Evolutionary conservation across 306 rosid species (phyloP).

Genomic region (Dryas alaskensis): DNA sequence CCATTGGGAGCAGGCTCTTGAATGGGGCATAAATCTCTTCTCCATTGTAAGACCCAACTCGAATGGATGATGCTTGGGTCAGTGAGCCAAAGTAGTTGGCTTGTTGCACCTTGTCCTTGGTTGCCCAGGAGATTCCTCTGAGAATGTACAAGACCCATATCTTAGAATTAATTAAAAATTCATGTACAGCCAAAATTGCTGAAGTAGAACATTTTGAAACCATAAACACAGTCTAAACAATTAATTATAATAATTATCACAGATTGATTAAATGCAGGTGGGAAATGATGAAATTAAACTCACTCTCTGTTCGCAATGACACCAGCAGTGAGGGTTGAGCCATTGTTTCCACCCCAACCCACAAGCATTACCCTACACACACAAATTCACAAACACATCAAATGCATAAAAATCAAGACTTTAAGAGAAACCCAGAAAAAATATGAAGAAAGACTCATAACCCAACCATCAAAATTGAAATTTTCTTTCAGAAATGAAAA

Average conservation of each 20-base stretch:
- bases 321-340: slow-evolving; percentile 84
- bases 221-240: too few relatives aligned
- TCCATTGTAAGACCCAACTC: slow-evolving; percentile 91
- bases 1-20: slow-evolving; percentile 96
- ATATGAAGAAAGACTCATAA: not conserved
- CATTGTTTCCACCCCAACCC: slow-evolving; percentile 99
- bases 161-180: slow-evolving; percentile 1
- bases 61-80: slow-evolving; percentile 86
- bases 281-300: slow-evolving; percentile 26
- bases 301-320: slow-evolving; percentile 92
- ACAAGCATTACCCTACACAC: slow-evolving; percentile 83
- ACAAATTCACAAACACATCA: slow-evolving; percentile 1
- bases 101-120: slow-evolving; percentile 89
- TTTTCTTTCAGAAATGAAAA: not conserved
- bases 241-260: too few relatives aligned
- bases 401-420: not conserved
- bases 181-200: not conserved
- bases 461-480: not conserved
- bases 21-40: slow-evolving; percentile 96
- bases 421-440: not conserved
- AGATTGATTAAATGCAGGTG: not conserved
- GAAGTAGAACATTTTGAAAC: not conserved
- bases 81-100: slow-evolving; percentile 94
- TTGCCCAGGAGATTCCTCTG: slow-evolving; percentile 99
- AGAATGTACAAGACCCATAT: slow-evolving; percentile 20